These are phyloP conservation scores for Yueomyces sp. DNA, from an alignment of 1,139 yeast genomes.

Conservation along the genomic window DNA sequence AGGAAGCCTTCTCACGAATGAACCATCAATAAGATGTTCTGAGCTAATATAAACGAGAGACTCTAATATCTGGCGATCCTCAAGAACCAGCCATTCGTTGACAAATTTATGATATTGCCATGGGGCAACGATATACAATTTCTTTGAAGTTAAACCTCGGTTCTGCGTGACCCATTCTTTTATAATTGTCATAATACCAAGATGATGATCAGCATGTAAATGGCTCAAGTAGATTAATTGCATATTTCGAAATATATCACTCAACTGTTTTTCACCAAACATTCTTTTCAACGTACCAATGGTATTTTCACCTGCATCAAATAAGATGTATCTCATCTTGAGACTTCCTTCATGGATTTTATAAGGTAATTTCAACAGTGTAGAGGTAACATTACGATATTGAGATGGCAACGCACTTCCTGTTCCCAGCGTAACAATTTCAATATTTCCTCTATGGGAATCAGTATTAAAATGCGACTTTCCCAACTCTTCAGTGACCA, in stretches of 20 bases:
- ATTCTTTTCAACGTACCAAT: conserved; percentile 57
- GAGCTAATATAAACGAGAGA: conserved; percentile 49
- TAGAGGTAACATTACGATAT: conserved; percentile 72
- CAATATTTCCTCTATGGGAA: conserved; percentile 31
- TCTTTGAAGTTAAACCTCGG: conserved; percentile 19
- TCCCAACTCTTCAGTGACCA: conserved; percentile 9
- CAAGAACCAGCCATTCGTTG: conserved; percentile 56
- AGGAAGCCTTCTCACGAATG: too few species aligned
- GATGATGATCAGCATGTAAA: conserved; percentile 92
- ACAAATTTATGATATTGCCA: conserved; percentile 61
- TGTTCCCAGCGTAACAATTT: conserved; percentile 73
- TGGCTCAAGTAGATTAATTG: conserved; percentile 66
- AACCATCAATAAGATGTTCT: conserved; percentile 40
- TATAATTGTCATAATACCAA: conserved; percentile 64
- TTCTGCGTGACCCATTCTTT: conserved; percentile 48
- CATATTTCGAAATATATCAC: conserved; percentile 38
- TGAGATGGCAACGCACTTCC: conserved; percentile 87
- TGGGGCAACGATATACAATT: conserved; percentile 52
- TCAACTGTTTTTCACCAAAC: conserved; percentile 35
- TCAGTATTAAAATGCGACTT: conserved; percentile 12
- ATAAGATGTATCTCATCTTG: conserved; percentile 35
- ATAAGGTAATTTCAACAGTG: conserved; percentile 57
- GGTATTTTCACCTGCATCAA: conserved; percentile 93
- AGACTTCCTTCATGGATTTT: conserved; percentile 18
- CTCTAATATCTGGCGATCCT: conserved; percentile 30